Evolutionary conservation across 2,329 filamentous ascomycete genomes (phyloP), one percentile per base, ranked within the genome.

Genomic region (Colletotrichum sp.): DNA sequence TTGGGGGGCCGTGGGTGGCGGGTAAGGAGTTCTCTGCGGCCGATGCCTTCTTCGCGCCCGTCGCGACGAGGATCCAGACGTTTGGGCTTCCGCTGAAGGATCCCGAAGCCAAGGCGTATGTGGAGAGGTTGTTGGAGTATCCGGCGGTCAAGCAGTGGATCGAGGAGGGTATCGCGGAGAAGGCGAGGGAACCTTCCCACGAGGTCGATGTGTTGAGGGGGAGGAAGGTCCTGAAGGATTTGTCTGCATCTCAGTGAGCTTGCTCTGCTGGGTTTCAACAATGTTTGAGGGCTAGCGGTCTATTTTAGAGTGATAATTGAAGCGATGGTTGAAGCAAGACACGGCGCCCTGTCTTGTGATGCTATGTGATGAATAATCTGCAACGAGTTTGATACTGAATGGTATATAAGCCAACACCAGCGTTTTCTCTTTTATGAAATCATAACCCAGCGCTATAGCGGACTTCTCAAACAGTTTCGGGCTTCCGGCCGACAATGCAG

Each of bases 41-140:
- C 1, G 86, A 88, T 73, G 86, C 86, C 28, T 86, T 87, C 76
- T 87, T 81, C 76, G 85, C 86, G 16, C 86, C 86, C 0, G 77
- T 87, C 18, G 86, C 85, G n/a, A 82, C 83, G 30, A 79, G 86
- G 26, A 69, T 83, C 30, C 82, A 82, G 82, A 87, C 85, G 0
- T 88, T 83, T 74, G 81, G 85, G 1, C 77, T 83, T 48, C 75
- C 81, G 55, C 72, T 87, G 26, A 78, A 80, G 7, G 82, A 78
- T 1, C 52, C 71, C 10, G 57, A 30, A 1, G 83, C 82, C 1
- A 78, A 74, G 72, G 82, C 80, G 71, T 88, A 87, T 71, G 55
- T 81, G 30, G 78, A 83, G n/a, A 76, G 81, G 21, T 66, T 87
- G 61, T 79, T 83, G 77, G 81, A 79, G 52, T 80, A 86, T 61